A percentile compares a stretch with the other conserved stretches of the same genome.
Evolutionary conservation across 2,329 filamentous ascomycete species (phyloP).

Genomic region (Clonostachys byssicola): DNA sequence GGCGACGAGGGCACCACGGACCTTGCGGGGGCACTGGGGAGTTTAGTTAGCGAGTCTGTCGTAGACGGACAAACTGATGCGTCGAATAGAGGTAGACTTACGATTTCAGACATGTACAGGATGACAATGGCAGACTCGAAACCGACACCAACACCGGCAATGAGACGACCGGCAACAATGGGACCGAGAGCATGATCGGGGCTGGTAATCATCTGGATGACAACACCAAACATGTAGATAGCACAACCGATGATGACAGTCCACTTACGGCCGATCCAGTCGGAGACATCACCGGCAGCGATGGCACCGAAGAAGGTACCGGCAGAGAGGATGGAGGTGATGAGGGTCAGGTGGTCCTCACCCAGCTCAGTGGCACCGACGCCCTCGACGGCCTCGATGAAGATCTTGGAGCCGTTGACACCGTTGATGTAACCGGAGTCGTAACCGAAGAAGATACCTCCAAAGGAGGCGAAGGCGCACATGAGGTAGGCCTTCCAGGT

Average conservation of each 20-base stretch:
- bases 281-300: conserved; percentile 73
- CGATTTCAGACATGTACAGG: conserved; percentile 84
- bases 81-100: conserved; percentile 22
- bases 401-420: conserved; percentile 47
- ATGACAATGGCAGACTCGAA: conserved; percentile 79
- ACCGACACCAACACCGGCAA: conserved; percentile 75
- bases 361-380: conserved; percentile 22
- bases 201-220: conserved; percentile 59
- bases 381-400: conserved; percentile 47
- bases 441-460: conserved; percentile 75
- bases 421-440: conserved; percentile 74
- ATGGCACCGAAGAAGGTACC: conserved; percentile 77
- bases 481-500: conserved; percentile 66
- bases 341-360: conserved; percentile 45
- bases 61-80: background rate
- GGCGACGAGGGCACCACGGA: conserved; percentile 73
- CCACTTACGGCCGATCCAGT: conserved; percentile 68
- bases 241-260: conserved; percentile 68
- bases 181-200: conserved; percentile 45
- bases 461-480: conserved; percentile 67
- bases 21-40: conserved; percentile 55
- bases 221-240: conserved; percentile 66
- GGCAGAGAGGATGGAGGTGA: conserved; percentile 73
- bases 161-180: conserved; percentile 68
- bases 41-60: conserved; percentile 10